These are phyloP conservation scores for Xerophyta viscosa DNA, from an alignment of 106 monocot genomes.

Conservation along the genomic window DNA sequence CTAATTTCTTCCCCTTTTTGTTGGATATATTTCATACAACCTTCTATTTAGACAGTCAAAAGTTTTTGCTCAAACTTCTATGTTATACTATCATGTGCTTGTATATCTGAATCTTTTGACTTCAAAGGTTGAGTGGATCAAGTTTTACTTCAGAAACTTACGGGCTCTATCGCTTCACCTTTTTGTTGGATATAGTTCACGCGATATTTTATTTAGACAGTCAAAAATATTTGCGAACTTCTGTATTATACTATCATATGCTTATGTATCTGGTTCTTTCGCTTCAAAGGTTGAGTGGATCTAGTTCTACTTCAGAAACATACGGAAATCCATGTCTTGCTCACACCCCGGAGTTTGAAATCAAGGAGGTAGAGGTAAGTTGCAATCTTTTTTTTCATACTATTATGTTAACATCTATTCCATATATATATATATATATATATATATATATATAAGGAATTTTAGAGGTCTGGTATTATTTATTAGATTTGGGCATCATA, in stretches of 20 bases:
- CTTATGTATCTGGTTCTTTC: background rate
- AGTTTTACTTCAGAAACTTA: constrained; percentile 86
- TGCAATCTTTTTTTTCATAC: background rate
- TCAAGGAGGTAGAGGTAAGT: constrained; percentile 98
- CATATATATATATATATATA: background rate
- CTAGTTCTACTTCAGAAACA: constrained; percentile 82
- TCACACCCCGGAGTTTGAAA: constrained; percentile 66
- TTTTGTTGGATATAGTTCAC: background rate
- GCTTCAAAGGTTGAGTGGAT: constrained; percentile 69
- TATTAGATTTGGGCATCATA: background rate
- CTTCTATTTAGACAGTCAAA: background rate
- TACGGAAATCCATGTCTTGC: constrained; percentile 90
- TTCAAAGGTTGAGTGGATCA: constrained; percentile 77
- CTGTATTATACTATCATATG: background rate
- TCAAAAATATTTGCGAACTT: background rate
- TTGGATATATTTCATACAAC: background rate
- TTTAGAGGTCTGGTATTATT: too few relatives aligned
- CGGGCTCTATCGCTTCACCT: constrained; percentile 5
- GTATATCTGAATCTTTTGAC: background rate
- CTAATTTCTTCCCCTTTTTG: background rate
- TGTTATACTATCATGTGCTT: background rate
- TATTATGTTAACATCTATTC: background rate
- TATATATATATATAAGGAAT: background rate
- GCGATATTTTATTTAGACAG: background rate
- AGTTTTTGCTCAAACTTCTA: background rate